Evolutionary conservation across 768 basidiomycete species (phyloP), one percentile per base, ranked within the genome.

Genomic region (Rhizopogon vinicolor): DNA sequence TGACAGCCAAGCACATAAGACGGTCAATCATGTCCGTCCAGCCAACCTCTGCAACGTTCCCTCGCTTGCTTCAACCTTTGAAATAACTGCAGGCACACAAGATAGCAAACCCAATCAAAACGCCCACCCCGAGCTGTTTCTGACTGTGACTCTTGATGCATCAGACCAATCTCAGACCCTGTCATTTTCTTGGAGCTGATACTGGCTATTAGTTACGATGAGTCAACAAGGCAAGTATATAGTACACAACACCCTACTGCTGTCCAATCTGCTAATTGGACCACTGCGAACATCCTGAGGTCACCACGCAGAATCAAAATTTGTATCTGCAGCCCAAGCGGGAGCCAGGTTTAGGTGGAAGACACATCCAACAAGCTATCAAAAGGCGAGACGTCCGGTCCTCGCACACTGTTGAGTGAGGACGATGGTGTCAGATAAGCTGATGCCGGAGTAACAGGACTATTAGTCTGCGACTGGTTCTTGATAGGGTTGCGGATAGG

Each of bases 331-430:
- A 16, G 18, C 46, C 18, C 33, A 48, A 33, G 41, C 12, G 18
- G 41, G 19, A 5, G 10, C 12, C 10, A 9, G 13, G 13, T 48
- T 29, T 25, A 52, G 19, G 40, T 44, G 25, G 25, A 25, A 22
- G 72, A 68, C 40, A 80, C 65, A 58, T 87, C 84, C 31, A 73
- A 71, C 40, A 78, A 73, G 62, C 84, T 87, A 60, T 87, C 85
- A 57, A 89, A 89, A 22, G 87, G 85, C 45, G 85, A 86, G 37
- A 72, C 68, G 55, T 82, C 77, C 54, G 78, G 74, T 14, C 64
- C 65, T 52, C 69, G 65, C 35, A 46, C 33, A 51, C 66, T 66
- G 51, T 67, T 74, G 16, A 66, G 53, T 33, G 77, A 74, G 49
- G 78, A 72, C 19, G 72, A 54, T 14, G 74, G 64, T 3, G 69